Conservation (phyloP, 129 eudicot species). For the Dittrichia graveolens region DNA sequence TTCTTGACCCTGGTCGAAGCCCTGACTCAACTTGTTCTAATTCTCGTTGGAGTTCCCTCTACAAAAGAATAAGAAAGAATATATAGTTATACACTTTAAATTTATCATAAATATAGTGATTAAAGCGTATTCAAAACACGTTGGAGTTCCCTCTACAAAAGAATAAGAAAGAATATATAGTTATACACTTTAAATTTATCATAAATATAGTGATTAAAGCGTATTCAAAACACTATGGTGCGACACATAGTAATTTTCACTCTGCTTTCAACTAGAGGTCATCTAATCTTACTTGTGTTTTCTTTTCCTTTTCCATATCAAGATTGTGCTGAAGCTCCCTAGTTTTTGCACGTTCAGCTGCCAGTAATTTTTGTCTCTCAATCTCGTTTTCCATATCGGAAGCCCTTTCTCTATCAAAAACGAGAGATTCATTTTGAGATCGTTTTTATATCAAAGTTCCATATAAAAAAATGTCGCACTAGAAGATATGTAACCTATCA, state of each 20-base stretch:
- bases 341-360: conserved; percentile 84
- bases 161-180: background rate
- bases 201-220: conserved; percentile 1
- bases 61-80: conserved; percentile 14
- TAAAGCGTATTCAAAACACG: too few relatives aligned
- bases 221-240: background rate
- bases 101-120: background rate
- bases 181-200: too few relatives aligned
- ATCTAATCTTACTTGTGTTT: conserved; percentile 64
- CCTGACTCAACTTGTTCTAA: conserved; percentile 87
- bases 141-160: conserved; percentile 82
- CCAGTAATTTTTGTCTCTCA: conserved; percentile 83
- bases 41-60: conserved; percentile 94
- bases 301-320: conserved; percentile 93
- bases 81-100: background rate
- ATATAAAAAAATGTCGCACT: background rate
- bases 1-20: conserved; percentile 58
- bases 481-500: conserved; percentile 62
- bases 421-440: conserved; percentile 1
- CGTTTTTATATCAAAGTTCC: background rate
- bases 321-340: conserved; percentile 84
- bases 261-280: background rate
- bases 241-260: background rate
- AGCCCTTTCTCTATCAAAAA: conserved; percentile 65
- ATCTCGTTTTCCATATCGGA: conserved; percentile 78